Conservation (phyloP, 148 eudicot species). For the Persicaria maculosa region DNA sequence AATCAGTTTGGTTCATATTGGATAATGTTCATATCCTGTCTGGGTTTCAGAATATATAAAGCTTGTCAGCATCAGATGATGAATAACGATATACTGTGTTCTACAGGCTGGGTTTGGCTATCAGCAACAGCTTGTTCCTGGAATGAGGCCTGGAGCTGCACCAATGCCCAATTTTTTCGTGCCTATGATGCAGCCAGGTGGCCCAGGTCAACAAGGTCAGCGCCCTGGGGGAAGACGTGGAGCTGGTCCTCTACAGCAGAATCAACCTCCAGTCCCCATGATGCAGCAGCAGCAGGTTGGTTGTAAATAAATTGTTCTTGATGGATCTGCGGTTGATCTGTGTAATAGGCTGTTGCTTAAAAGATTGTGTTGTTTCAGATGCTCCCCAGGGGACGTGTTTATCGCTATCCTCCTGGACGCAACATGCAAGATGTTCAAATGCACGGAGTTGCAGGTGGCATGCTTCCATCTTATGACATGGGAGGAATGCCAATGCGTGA, state of each 20-base stretch:
- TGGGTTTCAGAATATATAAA: too few species aligned
- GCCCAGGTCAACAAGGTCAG: conserved; percentile 48
- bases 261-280: conserved; percentile 48
- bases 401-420: conserved; percentile 56
- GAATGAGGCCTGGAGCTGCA: conserved; percentile 58
- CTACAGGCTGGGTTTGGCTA: conserved; percentile 62
- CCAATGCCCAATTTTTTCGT: conserved; percentile 54
- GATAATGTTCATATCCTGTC: too few species aligned
- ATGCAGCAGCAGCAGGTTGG: conserved; percentile 36
- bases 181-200: conserved; percentile 43
- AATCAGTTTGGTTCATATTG: too few species aligned
- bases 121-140: conserved; percentile 72
- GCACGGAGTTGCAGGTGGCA: conserved; percentile 26
- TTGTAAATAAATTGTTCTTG: neutral
- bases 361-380: conserved; percentile 22
- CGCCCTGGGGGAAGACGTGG: conserved; percentile 61
- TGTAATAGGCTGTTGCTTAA: too few species aligned
- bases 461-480: conserved; percentile 17
- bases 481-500: conserved; percentile 18
- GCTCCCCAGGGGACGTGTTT: conserved; percentile 52
- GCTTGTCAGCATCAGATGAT: too few species aligned
- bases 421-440: conserved; percentile 34
- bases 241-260: conserved; percentile 29
- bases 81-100: too few species aligned
- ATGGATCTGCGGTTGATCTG: neutral